These are phyloP conservation scores for Pichia inconspicua DNA, from an alignment of 1,139 yeast genomes.

Conservation along the genomic window DNA sequence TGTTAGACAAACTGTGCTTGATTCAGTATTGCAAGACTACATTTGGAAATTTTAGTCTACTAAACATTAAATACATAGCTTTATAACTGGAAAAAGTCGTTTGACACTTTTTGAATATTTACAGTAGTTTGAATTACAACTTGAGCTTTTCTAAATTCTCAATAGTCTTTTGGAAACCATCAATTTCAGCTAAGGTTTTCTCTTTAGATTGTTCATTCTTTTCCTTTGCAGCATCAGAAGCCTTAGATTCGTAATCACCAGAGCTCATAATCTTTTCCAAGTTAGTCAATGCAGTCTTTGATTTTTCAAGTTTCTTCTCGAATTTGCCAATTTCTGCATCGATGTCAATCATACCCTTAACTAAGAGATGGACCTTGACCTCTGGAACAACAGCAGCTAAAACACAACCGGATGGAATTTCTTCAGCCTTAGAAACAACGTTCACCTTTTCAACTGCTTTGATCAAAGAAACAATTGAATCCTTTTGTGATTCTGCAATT, in stretches of 20 bases:
- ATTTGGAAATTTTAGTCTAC: slow-evolving; percentile 39
- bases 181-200: slow-evolving; percentile 73
- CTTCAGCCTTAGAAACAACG: slow-evolving; percentile 45
- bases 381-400: slow-evolving; percentile 72
- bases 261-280: slow-evolving; percentile 59
- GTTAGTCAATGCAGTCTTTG: slow-evolving; percentile 38
- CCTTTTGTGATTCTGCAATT: slow-evolving; percentile 63
- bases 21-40: slow-evolving; percentile 46
- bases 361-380: slow-evolving; percentile 81
- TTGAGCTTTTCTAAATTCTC: slow-evolving; percentile 67
- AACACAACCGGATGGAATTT: slow-evolving; percentile 85
- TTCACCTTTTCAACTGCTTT: slow-evolving; percentile 76
- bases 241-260: slow-evolving; percentile 80
- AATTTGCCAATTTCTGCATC: slow-evolving; percentile 87
- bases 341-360: slow-evolving; percentile 89
- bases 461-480: slow-evolving; percentile 80
- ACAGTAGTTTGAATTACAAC: slow-evolving; percentile 33
- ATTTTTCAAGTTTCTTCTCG: slow-evolving; percentile 59
- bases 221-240: slow-evolving; percentile 73
- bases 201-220: slow-evolving; percentile 64
- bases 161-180: slow-evolving; percentile 74
- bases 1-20: slow-evolving; percentile 41
- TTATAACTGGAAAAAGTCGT: background rate
- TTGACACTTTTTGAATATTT: background rate
- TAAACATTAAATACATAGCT: background rate